These are phyloP conservation scores for Apostasia ramifera DNA, from an alignment of 106 monocot genomes.

Conservation along the genomic window DNA sequence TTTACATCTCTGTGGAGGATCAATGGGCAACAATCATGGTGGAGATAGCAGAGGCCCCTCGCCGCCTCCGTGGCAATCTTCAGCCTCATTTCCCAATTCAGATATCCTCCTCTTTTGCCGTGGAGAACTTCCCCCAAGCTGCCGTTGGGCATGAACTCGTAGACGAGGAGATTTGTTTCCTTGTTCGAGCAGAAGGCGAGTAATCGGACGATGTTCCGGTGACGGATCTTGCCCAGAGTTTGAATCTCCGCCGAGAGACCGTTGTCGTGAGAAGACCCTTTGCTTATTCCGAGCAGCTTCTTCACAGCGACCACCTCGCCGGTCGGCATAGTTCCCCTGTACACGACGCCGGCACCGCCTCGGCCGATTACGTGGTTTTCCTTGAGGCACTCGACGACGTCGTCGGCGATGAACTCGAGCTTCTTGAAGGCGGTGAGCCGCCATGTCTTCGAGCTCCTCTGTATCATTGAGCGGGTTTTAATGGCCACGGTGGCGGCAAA, in stretches of 20 bases:
- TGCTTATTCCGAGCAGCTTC: constrained; percentile 20
- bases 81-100: constrained; percentile 34
- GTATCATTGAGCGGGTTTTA: constrained; percentile 31
- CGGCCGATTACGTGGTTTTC: constrained; percentile 49
- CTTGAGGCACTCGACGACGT: constrained; percentile 60
- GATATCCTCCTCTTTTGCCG: constrained; percentile 40
- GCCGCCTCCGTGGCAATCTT: constrained; percentile 48
- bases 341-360: constrained; percentile 47
- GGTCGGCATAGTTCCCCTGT: constrained; percentile 37
- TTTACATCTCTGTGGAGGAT: constrained; percentile 52
- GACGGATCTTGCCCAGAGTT: constrained; percentile 51
- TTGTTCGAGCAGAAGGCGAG: constrained; percentile 40
- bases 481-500: constrained; percentile 30
- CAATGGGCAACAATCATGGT: constrained; percentile 41
- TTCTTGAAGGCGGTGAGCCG: constrained; percentile 74
- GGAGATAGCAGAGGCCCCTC: constrained; percentile 44
- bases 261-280: constrained; percentile 34
- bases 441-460: constrained; percentile 41
- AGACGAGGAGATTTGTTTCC: constrained; percentile 38
- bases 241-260: constrained; percentile 50
- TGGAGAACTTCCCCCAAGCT: constrained; percentile 54
- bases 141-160: constrained; percentile 58
- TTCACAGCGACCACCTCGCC: constrained; percentile 43
- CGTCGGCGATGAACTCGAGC: constrained; percentile 40
- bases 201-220: constrained; percentile 44